A percentile compares a stretch with the other conserved stretches of the same genome.
These are phyloP conservation scores for Eimeria acervulina DNA, from an alignment of 169 alveolate species.

Conservation along the genomic window DNA sequence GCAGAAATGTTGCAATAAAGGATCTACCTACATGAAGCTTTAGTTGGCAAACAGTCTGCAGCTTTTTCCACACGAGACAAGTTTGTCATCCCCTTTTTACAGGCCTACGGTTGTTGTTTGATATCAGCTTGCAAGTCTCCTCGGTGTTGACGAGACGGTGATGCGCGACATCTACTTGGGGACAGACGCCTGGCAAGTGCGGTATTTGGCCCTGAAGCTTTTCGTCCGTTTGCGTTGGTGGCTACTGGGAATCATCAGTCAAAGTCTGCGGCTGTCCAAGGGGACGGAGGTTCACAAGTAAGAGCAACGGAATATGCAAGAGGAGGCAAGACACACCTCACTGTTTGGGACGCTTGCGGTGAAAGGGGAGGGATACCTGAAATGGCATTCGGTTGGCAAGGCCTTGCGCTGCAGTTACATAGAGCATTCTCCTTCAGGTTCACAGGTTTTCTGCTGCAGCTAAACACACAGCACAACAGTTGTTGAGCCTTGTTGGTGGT, in stretches of 20 bases:
- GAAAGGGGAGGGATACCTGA: background rate
- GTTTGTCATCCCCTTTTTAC: background rate
- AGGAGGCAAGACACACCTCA: background rate
- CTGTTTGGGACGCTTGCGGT: background rate
- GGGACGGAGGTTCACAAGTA: conserved; percentile 35
- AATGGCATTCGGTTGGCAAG: background rate
- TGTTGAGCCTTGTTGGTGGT: background rate
- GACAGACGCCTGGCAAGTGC: conserved; percentile 33
- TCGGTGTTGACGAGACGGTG: conserved; percentile 55
- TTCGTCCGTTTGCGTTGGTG: conserved; percentile 67
- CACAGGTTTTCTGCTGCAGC: background rate
- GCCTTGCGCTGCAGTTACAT: background rate
- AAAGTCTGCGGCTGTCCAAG: conserved; percentile 38
- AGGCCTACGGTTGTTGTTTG: background rate
- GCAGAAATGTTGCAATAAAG: background rate
- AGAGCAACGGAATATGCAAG: background rate
- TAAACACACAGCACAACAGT: background rate
- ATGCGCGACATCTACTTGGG: conserved; percentile 46
- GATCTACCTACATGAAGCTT: background rate
- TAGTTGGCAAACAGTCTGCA: background rate
- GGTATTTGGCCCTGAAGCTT: conserved; percentile 47
- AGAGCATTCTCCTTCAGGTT: background rate
- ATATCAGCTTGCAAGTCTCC: conserved; percentile 47
- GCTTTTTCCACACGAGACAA: background rate
- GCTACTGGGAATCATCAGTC: conserved; percentile 57